Evolutionary conservation across 495 filamentous ascomycete genomes (phyloP), one percentile per base, ranked within the genome.

Genomic region (Polyplosphaeria fusca): DNA sequence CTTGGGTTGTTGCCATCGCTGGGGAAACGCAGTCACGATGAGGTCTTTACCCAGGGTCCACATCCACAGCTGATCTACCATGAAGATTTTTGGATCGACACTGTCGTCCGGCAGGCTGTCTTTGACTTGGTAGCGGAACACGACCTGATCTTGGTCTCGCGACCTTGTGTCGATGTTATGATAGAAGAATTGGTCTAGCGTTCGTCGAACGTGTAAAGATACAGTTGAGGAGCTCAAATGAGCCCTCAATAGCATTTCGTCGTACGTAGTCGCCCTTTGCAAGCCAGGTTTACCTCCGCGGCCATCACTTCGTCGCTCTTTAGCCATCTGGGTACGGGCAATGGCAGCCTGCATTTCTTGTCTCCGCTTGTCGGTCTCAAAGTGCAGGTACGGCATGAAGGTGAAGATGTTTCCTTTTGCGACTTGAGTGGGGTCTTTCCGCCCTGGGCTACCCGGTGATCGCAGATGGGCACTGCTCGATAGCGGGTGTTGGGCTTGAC

Each of bases 61-160:
- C 69, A 87, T 78, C 84, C 84, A 88, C 5, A 87, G 71, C 63
- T 87, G 84, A 62, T 87, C 85, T 3, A 88, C 85, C 84, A 87
- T 88, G 64, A 86, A 83, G 9, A 88, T 79, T 59, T 87, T 87
- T 1, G 77, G 77, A 44, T 85, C 81, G 7, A 59, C 23, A 20
- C 38, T 46, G 20, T 3, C 19, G 2, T 54, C 41, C n/a, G 72
- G 61, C 56, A 5, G 55, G 64, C 5, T 18, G 66, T 3, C 71
- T 74, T 54, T 72, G 68, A 56, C 76, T 30, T 63, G 79, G 62
- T 86, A 87, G 3, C 85, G 77, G 59, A 81, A 87, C 2, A 88
- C 83, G 3, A 88, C 84, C 67, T 88, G 85, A 60, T 87, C 84
- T 43, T 77, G 71, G 56, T 88, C 85, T 16, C 85, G 79, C 19